Conservation (phyloP, 2,329 filamentous ascomycete species). For the Colletotrichum noveboracense region DNA sequence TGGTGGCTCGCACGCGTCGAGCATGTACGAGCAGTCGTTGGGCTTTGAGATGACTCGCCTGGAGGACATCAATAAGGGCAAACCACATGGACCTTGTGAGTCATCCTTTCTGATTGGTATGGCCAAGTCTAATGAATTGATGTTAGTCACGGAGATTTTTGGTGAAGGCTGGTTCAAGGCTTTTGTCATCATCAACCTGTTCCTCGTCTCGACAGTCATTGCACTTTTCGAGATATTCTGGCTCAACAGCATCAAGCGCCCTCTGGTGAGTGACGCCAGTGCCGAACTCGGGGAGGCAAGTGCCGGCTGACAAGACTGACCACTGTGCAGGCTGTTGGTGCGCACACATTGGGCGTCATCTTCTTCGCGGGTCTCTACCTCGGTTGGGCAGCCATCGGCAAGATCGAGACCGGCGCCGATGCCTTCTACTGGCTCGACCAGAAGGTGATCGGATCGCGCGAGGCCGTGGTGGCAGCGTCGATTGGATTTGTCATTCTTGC, state of each 20-base stretch:
- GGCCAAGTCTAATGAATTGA: not conserved
- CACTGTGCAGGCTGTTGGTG: constrained; percentile 44
- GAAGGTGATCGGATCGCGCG: constrained; percentile 44
- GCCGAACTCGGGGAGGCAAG: not conserved
- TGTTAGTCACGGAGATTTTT: constrained; percentile 51
- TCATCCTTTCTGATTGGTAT: not conserved
- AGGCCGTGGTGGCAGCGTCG: constrained; percentile 49
- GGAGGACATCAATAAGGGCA: not conserved
- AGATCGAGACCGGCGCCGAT: constrained; percentile 47
- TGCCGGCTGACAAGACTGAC: constrained; percentile 18
- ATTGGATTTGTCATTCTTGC: constrained; percentile 49
- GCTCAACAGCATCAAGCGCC: constrained; percentile 60
- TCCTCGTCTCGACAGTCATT: constrained; percentile 46
- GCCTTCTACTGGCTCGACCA: constrained; percentile 59
- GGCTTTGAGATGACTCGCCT: constrained; percentile 26
- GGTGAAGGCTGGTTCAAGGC: constrained; percentile 52
- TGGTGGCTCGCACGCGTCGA: not conserved
- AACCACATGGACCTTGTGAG: constrained; percentile 20
- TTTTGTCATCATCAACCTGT: constrained; percentile 53
- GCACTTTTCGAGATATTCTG: constrained; percentile 50
- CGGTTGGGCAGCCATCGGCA: constrained; percentile 54
- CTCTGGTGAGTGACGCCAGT: constrained; percentile 41
- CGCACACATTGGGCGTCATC: constrained; percentile 47
- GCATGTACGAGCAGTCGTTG: not conserved
- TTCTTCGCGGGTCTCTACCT: constrained; percentile 50